Evolutionary conservation across 179 eudicot species (phyloP).

Genomic region (Heliamphora ciliata): DNA sequence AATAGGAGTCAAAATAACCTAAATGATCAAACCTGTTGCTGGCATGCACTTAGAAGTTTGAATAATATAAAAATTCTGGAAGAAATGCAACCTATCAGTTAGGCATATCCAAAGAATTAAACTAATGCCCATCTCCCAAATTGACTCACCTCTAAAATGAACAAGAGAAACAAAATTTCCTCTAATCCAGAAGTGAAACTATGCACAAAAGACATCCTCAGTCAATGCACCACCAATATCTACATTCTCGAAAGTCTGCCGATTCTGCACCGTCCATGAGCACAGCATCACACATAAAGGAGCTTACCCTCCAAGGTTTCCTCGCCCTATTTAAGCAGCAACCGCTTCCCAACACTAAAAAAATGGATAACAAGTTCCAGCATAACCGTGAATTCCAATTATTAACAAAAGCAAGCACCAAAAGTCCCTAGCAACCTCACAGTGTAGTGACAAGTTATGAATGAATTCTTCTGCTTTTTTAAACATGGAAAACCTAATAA

Average conservation of each 20-base stretch:
- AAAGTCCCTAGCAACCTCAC: not conserved
- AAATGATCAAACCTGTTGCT: slow-evolving; percentile 3
- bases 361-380: not conserved
- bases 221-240: not conserved
- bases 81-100: not conserved
- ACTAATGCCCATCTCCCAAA: slow-evolving; percentile 2
- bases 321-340: not conserved
- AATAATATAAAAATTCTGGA: not conserved
- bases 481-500: not conserved
- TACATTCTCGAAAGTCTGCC: not conserved
- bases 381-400: not conserved
- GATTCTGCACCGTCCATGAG: not conserved
- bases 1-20: slow-evolving; percentile 6
- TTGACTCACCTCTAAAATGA: not conserved
- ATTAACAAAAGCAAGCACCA: not conserved
- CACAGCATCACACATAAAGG: not conserved
- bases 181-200: not conserved
- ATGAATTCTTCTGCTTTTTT: not conserved
- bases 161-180: not conserved
- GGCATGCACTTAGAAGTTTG: not conserved
- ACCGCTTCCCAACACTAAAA: not conserved
- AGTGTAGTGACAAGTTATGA: not conserved
- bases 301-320: not conserved
- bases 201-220: not conserved
- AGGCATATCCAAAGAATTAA: not conserved